Percentiles rank a stretch among this genome's conserved stretches.
phyloP scores from a whole-genome alignment of 2,329 filamentous ascomycete species.

The Diplodia corticola region DNA sequence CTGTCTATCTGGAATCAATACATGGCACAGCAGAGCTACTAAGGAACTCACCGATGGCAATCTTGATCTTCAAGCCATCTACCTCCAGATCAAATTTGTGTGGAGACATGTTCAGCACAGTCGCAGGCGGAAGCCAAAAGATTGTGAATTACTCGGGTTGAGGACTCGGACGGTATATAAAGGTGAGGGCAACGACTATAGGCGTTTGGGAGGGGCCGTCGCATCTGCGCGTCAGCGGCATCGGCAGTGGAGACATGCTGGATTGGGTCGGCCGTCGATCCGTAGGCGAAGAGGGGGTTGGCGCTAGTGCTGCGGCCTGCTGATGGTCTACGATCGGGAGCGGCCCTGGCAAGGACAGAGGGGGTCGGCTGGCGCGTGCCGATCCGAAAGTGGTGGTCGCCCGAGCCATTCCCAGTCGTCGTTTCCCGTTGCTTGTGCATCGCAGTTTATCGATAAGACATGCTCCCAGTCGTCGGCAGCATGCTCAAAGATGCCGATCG shows the following conservation, averaged over 20 bases:
- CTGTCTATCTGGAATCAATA: constrained; percentile 22
- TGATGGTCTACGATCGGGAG: not conserved
- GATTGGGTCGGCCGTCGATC: not conserved
- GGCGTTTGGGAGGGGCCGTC: not conserved
- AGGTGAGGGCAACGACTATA: not conserved
- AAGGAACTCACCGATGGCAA: constrained; percentile 7
- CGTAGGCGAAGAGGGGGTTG: not conserved
- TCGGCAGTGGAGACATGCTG: not conserved
- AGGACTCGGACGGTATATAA: not conserved
- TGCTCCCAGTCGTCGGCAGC: not conserved
- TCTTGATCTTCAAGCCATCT: constrained; percentile 8
- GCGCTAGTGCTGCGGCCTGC: not conserved
- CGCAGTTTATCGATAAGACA: not conserved
- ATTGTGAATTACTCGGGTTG: no score
- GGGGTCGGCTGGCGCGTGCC: not conserved
- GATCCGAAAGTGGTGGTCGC: constrained; percentile 10
- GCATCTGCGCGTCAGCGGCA: not conserved
- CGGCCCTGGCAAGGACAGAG: no score
- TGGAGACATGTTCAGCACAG: not conserved
- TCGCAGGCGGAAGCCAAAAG: not conserved
- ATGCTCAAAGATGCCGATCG: constrained; percentile 1
- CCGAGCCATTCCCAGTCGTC: not conserved
- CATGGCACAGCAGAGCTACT: not conserved
- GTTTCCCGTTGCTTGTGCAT: not conserved
- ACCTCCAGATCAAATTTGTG: not conserved